Percentiles rank a stretch among this genome's conserved stretches.
phyloP scores from a whole-genome alignment of 306 rosid genomes.

The Inga leiocalycina region DNA sequence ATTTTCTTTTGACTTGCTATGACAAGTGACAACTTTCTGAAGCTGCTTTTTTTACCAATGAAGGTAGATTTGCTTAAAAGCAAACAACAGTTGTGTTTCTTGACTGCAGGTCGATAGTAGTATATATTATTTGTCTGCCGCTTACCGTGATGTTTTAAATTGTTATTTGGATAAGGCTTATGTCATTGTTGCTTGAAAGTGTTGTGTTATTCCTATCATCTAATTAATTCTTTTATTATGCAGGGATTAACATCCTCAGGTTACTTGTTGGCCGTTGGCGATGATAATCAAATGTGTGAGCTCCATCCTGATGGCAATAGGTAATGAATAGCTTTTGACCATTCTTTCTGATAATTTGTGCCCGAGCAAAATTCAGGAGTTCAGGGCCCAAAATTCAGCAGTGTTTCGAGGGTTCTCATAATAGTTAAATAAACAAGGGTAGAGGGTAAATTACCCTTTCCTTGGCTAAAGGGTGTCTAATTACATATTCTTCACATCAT shows the following conservation, averaged over 20 bases:
- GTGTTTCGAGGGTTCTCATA: neutral
- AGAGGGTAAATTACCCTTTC: neutral
- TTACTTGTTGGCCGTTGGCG: constrained; percentile 59
- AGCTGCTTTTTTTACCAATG: neutral
- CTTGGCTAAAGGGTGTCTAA: neutral
- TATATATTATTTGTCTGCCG: neutral
- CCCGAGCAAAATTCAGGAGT: neutral
- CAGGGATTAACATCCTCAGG: constrained; percentile 43
- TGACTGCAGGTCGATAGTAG: constrained; percentile 13
- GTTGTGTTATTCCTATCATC: neutral
- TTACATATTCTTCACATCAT: neutral
- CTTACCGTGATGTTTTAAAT: neutral
- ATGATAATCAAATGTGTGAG: constrained; percentile 70
- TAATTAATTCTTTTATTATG: constrained; percentile 15
- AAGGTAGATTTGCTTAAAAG: constrained; percentile 16
- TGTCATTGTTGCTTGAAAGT: constrained; percentile 17
- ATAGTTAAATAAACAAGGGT: neutral
- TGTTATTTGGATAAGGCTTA: neutral
- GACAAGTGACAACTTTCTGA: constrained; percentile 7
- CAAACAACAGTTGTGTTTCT: neutral
- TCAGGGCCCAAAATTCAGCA: neutral
- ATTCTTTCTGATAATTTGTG: neutral
- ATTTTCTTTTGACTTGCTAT: constrained; percentile 20
- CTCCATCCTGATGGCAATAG: constrained; percentile 91
- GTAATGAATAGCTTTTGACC: constrained; percentile 35